Percentiles rank a stretch among this genome's conserved stretches.
These are phyloP conservation scores for Entomortierella parvispora DNA, from an alignment of 192 early-diverging fungal genomes.

Conservation along the genomic window DNA sequence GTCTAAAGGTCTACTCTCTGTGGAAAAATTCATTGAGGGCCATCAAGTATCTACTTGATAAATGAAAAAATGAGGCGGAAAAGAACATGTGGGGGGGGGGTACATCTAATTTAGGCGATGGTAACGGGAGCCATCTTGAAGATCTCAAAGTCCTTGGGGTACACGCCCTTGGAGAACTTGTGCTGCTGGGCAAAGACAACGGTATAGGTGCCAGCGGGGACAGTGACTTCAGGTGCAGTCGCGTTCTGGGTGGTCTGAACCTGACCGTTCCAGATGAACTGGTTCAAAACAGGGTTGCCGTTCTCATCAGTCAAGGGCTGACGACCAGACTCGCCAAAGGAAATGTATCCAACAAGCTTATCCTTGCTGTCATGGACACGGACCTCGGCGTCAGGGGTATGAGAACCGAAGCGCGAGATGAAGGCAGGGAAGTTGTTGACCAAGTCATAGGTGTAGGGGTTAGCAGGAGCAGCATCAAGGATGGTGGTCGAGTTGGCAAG, in stretches of 20 bases:
- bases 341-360: conserved; percentile 10
- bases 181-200: conserved; percentile 34
- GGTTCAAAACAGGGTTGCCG: conserved; percentile 3
- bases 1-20: too few species aligned
- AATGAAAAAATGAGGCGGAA: too few species aligned
- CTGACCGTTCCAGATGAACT: conserved; percentile 17
- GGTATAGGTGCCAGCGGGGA: conserved; percentile 18
- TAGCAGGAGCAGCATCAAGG: neutral
- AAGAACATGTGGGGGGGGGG: too few species aligned
- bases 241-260: conserved; percentile 9
- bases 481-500: neutral
- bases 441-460: conserved; percentile 4
- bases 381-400: conserved; percentile 14
- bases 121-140: conserved; percentile 14
- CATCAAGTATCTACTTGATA: too few species aligned
- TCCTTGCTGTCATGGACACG: conserved; percentile 9
- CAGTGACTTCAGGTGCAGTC: neutral
- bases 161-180: conserved; percentile 36
- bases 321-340: neutral
- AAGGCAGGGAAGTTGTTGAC: neutral
- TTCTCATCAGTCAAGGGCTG: neutral
- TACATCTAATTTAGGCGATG: conserved; percentile 10
- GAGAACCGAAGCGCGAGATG: conserved; percentile 12
- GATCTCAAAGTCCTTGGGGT: conserved; percentile 38
- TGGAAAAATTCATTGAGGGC: too few species aligned